These are phyloP conservation scores for Venturia nashicola DNA, from an alignment of 2,329 filamentous ascomycete genomes.

Conservation along the genomic window DNA sequence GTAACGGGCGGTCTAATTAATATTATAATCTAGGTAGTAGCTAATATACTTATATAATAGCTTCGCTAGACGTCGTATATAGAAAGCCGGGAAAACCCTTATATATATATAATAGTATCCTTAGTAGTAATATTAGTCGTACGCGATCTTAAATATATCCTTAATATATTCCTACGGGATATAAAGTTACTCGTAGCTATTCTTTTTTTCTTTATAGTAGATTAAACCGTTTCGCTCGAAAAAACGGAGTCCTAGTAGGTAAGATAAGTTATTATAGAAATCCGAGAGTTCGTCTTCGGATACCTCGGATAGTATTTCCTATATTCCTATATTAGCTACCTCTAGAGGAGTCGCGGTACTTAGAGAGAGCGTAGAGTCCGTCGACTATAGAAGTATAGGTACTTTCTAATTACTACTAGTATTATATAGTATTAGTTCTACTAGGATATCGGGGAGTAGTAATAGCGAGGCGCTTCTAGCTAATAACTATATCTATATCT, in stretches of 20 bases:
- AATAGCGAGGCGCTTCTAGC: not conserved
- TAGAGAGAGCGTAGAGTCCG: too few species aligned
- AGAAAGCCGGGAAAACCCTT: not conserved
- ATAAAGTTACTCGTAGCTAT: not conserved
- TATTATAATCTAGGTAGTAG: not conserved
- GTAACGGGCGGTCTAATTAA: not conserved
- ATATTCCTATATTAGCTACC: too few species aligned
- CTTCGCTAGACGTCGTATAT: not conserved
- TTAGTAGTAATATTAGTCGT: not conserved
- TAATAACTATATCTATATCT: not conserved
- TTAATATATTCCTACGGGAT: not conserved
- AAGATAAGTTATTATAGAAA: not conserved
- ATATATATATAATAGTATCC: not conserved
- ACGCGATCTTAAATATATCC: too few species aligned
- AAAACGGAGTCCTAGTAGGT: not conserved
- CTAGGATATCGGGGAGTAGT: too few species aligned
- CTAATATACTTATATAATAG: not conserved
- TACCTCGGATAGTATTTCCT: too few species aligned
- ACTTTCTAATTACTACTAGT: too few species aligned
- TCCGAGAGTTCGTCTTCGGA: too few species aligned
- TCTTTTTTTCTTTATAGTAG: not conserved
- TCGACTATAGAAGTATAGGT: too few species aligned
- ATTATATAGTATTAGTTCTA: too few species aligned
- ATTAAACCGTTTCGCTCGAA: not conserved
- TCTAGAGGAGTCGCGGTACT: too few species aligned